Conservation (phyloP, 1,284 basidiomycete species). For the Ceratobasidium sp. region DNA sequence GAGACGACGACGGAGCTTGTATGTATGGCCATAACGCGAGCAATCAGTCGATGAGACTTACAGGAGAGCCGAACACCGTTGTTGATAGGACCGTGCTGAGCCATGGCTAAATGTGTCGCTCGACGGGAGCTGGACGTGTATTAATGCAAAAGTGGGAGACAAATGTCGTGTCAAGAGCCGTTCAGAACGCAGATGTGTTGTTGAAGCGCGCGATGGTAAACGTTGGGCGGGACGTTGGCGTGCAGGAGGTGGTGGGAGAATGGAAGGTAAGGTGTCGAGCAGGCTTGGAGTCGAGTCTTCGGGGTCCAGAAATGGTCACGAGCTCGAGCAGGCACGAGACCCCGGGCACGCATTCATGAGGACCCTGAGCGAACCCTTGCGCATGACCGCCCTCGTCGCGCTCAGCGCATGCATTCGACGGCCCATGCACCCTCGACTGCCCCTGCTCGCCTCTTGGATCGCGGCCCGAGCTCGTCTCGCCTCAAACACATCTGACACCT, state of each 20-base stretch:
- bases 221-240: constrained; percentile 11
- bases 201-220: background rate
- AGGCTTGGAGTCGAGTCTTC: constrained; percentile 18
- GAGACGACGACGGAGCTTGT: constrained; percentile 8
- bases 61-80: constrained; percentile 84
- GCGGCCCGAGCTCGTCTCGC: background rate
- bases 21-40: background rate
- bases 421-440: constrained; percentile 17
- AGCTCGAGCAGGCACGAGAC: constrained; percentile 1
- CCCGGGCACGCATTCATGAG: background rate
- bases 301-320: constrained; percentile 30
- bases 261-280: constrained; percentile 18
- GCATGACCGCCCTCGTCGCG: constrained; percentile 6
- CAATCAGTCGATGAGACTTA: constrained; percentile 58
- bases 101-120: constrained; percentile 56
- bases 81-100: constrained; percentile 83
- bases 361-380: constrained; percentile 13
- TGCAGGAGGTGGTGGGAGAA: constrained; percentile 1
- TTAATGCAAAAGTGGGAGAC: background rate
- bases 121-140: constrained; percentile 23
- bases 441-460: background rate
- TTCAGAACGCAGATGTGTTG: background rate
- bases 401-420: background rate
- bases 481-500: background rate
- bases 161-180: constrained; percentile 18